Evolutionary conservation across 148 eudicot genomes (phyloP).

Genomic region (Fagopyrum homotropicum): DNA sequence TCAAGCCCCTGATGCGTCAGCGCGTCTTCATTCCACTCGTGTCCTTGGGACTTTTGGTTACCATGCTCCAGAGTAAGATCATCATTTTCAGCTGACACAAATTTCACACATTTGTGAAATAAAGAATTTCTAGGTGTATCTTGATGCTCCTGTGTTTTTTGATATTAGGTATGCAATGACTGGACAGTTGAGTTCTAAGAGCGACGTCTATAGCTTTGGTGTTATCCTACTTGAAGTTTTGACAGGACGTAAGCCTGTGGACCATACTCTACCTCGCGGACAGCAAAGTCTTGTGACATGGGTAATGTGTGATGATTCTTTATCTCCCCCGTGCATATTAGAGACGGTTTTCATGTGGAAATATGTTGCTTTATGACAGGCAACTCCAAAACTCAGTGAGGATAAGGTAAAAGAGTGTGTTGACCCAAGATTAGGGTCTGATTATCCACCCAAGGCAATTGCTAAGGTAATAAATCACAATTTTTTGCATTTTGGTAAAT

Average conservation of each 20-base stretch:
- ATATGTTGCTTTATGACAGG: conserved; percentile 26
- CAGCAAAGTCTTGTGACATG: conserved; percentile 82
- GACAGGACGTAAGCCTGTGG: conserved; percentile 85
- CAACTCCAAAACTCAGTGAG: conserved; percentile 75
- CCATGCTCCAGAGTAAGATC: conserved; percentile 80
- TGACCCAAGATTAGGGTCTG: conserved; percentile 50
- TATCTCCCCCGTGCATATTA: neutral
- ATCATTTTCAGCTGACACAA: neutral
- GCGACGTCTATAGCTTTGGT: conserved; percentile 83
- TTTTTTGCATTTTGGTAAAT: neutral
- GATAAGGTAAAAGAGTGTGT: conserved; percentile 74
- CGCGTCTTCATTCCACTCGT: conserved; percentile 76
- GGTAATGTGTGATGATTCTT: conserved; percentile 63
- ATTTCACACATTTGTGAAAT: neutral
- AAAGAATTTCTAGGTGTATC: neutral
- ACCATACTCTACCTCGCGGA: conserved; percentile 79
- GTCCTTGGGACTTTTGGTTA: conserved; percentile 71
- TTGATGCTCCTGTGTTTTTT: neutral
- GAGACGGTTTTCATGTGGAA: neutral
- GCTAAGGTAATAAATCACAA: conserved; percentile 44
- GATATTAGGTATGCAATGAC: conserved; percentile 74
- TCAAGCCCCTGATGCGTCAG: conserved; percentile 77
- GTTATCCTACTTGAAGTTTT: conserved; percentile 75
- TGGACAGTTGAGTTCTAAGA: conserved; percentile 70
- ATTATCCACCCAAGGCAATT: conserved; percentile 75